A percentile compares a stretch with the other conserved stretches of the same genome.
Conservation (phyloP, 495 filamentous ascomycete genomes). For the Aspergillus nanangensis region DNA sequence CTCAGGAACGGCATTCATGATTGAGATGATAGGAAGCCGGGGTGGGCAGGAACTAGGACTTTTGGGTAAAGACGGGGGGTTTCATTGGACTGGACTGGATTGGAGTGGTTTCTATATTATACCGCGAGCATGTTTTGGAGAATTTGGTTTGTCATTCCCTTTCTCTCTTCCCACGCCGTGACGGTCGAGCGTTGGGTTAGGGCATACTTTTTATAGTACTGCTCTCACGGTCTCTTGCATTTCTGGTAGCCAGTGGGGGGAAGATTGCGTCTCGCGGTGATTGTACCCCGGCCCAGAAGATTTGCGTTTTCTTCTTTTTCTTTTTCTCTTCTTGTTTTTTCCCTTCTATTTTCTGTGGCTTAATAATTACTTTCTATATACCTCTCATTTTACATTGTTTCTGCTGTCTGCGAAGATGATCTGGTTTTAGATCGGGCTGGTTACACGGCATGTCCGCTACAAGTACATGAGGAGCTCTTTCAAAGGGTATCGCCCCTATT, state of each 20-base stretch:
- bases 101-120: conserved; percentile 9
- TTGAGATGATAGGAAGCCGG: conserved; percentile 2
- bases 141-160: conserved; percentile 11
- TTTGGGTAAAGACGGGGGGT: conserved; percentile 12
- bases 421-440: too few species aligned
- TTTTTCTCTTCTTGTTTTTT: too few species aligned
- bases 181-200: conserved; percentile 7
- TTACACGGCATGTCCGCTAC: too few species aligned
- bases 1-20: conserved; percentile 15
- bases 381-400: too few species aligned
- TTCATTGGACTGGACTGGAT: conserved; percentile 11
- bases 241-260: neutral
- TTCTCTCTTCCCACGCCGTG: conserved; percentile 6
- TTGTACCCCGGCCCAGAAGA: too few species aligned
- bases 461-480: too few species aligned
- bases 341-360: neutral
- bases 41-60: conserved; percentile 10
- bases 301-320: too few species aligned
- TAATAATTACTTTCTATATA: neutral
- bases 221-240: conserved; percentile 5
- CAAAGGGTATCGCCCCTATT: too few species aligned
- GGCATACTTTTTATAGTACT: conserved; percentile 7
- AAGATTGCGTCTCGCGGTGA: too few species aligned
- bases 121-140: conserved; percentile 15
- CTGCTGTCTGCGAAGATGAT: too few species aligned